phyloP scores from a whole-genome alignment of 2,329 filamentous ascomycete species.

The Capronia epimyces region DNA sequence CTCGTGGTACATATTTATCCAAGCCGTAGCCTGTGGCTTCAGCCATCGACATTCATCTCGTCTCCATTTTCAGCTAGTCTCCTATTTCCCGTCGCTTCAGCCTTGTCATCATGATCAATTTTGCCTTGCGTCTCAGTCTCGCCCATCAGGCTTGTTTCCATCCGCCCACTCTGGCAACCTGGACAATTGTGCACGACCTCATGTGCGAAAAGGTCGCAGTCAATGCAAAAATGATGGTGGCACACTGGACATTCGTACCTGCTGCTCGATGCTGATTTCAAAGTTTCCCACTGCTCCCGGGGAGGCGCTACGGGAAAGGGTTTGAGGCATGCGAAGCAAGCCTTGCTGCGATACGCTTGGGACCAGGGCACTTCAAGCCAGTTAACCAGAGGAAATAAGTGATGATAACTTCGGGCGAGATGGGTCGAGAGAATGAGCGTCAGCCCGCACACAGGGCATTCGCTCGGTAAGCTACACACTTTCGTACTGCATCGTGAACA shows the following conservation, averaged over 20 bases:
- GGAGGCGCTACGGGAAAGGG: constrained; percentile 58
- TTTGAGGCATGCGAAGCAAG: constrained; percentile 73
- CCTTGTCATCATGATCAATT: neutral
- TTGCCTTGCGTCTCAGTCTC: constrained; percentile 18
- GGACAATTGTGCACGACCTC: constrained; percentile 95
- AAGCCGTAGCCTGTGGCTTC: neutral
- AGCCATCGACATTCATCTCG: neutral
- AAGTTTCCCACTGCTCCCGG: neutral
- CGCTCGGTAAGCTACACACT: constrained; percentile 82
- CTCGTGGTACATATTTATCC: neutral
- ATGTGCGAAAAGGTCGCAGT: constrained; percentile 93
- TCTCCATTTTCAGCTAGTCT: constrained; percentile 8
- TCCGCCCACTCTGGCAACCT: constrained; percentile 60
- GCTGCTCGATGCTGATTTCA: constrained; percentile 38
- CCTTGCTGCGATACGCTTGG: constrained; percentile 55
- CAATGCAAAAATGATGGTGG: constrained; percentile 88
- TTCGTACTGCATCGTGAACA: constrained; percentile 85
- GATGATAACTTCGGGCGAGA: constrained; percentile 85
- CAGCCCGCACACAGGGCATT: constrained; percentile 84
- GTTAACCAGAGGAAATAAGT: constrained; percentile 82
- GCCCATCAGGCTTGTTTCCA: constrained; percentile 27
- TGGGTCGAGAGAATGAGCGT: constrained; percentile 93
- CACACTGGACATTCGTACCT: constrained; percentile 83
- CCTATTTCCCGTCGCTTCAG: neutral
- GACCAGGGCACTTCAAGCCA: constrained; percentile 88